Percentiles rank a stretch among this genome's conserved stretches.
These are phyloP conservation scores for Alternaria gansuensis DNA, from an alignment of 2,329 filamentous ascomycete species.

Conservation along the genomic window DNA sequence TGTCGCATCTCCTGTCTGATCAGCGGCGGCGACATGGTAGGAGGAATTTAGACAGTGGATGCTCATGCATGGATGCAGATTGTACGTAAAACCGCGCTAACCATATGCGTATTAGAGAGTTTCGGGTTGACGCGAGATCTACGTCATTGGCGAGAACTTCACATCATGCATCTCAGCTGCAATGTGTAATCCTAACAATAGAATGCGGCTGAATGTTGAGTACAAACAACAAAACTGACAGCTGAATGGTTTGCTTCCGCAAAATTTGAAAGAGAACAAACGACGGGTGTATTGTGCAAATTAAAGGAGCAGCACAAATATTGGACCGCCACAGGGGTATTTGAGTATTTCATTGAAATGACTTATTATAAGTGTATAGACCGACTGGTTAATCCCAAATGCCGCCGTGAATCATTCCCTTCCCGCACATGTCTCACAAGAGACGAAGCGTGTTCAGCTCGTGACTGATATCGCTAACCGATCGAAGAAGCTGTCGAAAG, in stretches of 20 bases:
- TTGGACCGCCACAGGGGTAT: neutral
- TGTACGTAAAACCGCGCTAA: conserved; percentile 7
- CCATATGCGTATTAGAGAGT: conserved; percentile 4
- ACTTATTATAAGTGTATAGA: conserved; percentile 18
- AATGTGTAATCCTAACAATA: neutral
- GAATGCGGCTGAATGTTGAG: neutral
- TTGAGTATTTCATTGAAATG: conserved; percentile 18
- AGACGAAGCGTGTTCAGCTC: conserved; percentile 26
- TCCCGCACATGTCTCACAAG: conserved; percentile 21
- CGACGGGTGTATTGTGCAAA: neutral
- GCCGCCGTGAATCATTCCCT: conserved; percentile 8
- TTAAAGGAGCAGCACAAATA: neutral
- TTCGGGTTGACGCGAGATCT: conserved; percentile 12
- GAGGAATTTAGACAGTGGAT: neutral
- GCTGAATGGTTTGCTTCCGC: too few species aligned
- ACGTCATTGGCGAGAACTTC: conserved; percentile 14
- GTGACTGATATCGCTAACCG: conserved; percentile 15
- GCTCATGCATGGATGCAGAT: conserved; percentile 8
- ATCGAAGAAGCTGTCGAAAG: conserved; percentile 16
- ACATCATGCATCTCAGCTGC: conserved; percentile 4
- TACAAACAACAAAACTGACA: neutral
- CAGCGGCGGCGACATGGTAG: neutral
- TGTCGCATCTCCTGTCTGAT: neutral
- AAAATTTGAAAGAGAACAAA: neutral
- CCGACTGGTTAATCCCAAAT: conserved; percentile 5